Base-by-base conservation (phyloP, 257 asterid genomes). In the Solanum ossicruentum region DNA sequence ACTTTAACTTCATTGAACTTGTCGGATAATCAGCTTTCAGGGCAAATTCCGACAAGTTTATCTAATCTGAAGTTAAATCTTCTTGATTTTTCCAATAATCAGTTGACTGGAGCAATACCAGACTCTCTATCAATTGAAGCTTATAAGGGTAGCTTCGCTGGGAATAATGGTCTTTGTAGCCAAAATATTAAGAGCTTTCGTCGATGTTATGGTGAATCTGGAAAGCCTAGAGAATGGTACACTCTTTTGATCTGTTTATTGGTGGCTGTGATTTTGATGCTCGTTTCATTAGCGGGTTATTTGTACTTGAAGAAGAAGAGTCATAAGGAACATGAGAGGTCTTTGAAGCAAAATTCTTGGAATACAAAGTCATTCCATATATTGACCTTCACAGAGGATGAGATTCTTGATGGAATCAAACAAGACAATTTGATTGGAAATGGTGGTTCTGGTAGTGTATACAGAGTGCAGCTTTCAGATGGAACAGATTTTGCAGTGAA, bases 381-480 rank as follows among this genome's bases (percentile, higher is more conserved):
- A 6, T 66, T 95, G 78, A 90, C 92, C 11, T 92, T 95, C 84
- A 86, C 94, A 0, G 98, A 95, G 83, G 96, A 92, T 82, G 96
- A 95, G 83, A 91, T 95, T 88, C 93, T 95, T 16, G 95, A 93
- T 61, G 90, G 95, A 3, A 90, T 95, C 85, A 93, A 91, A 41
- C 89, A 88, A 12, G 98, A 93, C 20, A 95, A 93, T 86, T 11
- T 92, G 82, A 94, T 95, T 21, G 98, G 98, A 21, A 91, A 91
- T 85, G 98, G 98, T 21, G 98, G 98, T 17, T 92, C 96, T 3
- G 98, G 98, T n/a, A 89, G 89, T 17, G 98, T 95, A 28, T 95
- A 95, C 65, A 90, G 89, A 7, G 93, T 89, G 7, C 85, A 85
- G 0, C 88, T 89, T 0, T 83, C 88, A 12, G 86, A 92, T 7